Conservation (phyloP, 345 rosid species). For the Salix udensis region DNA sequence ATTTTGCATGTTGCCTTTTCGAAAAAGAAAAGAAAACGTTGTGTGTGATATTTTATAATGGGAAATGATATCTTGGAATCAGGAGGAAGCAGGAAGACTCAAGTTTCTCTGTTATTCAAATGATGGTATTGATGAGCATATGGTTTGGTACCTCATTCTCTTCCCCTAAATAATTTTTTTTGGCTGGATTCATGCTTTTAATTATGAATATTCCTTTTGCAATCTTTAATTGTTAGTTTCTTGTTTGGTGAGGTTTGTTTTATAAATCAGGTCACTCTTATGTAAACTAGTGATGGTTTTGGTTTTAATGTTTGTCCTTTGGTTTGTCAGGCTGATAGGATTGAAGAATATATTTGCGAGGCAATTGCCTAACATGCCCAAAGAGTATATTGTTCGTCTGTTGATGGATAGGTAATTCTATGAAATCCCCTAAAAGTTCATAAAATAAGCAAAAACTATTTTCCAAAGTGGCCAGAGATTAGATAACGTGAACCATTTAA, state of each 20-base stretch:
- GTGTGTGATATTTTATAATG: not conserved
- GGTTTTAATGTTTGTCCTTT: constrained; percentile 5
- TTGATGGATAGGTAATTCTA: constrained; percentile 89
- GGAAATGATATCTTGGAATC: constrained; percentile 8
- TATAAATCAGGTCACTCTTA: not conserved
- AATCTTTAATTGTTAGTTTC: not conserved
- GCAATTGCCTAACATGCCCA: constrained; percentile 99
- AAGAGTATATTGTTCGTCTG: constrained; percentile 98
- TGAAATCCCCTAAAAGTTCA: constrained; percentile 11
- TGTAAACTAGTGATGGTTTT: not conserved
- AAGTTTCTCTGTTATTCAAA: constrained; percentile 77
- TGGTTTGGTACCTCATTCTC: constrained; percentile 79
- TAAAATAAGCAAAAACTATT: not conserved
- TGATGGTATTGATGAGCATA: constrained; percentile 83
- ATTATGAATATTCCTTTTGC: not conserved
- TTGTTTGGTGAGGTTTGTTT: not conserved
- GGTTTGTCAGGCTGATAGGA: constrained; percentile 75
- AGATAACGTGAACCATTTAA: not conserved
- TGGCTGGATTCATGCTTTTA: not conserved
- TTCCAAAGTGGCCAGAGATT: not conserved
- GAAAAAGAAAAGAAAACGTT: not conserved
- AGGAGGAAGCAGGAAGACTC: constrained; percentile 92
- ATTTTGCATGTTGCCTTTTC: not conserved
- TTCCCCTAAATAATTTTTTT: constrained; percentile 7
- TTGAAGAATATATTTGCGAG: constrained; percentile 96